Percentiles rank a stretch among this genome's conserved stretches.
phyloP scores from a whole-genome alignment of 257 asterid genomes.

The Asclepias syriaca region DNA sequence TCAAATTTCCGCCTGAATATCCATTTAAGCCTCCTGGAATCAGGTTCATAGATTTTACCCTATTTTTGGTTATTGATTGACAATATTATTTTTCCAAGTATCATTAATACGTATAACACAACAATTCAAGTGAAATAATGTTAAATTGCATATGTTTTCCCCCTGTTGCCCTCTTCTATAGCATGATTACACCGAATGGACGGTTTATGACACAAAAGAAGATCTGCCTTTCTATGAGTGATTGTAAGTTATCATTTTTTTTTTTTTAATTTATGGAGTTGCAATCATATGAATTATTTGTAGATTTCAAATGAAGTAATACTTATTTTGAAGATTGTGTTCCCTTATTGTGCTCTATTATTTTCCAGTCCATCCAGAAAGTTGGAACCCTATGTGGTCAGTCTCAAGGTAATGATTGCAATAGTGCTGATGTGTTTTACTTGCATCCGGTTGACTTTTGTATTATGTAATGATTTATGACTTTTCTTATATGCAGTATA shows the following conservation, averaged over 20 bases:
- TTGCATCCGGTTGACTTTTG: constrained; percentile 5
- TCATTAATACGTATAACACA: constrained; percentile 12
- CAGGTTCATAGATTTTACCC: constrained; percentile 41
- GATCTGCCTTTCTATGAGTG: constrained; percentile 93
- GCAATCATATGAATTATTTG: not conserved
- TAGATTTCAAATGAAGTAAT: not conserved
- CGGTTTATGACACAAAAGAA: constrained; percentile 90
- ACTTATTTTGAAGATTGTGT: not conserved
- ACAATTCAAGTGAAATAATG: constrained; percentile 11
- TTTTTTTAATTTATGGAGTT: not conserved
- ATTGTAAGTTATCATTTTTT: constrained; percentile 26
- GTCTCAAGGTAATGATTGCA: constrained; percentile 34
- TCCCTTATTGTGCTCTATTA: not conserved
- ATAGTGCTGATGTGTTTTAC: not conserved
- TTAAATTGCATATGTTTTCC: not conserved
- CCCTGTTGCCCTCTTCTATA: constrained; percentile 28
- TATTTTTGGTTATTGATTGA: not conserved
- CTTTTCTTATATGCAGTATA: constrained; percentile 60
- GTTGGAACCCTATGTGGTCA: constrained; percentile 60
- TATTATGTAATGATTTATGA: constrained; percentile 28
- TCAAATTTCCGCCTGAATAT: constrained; percentile 95
- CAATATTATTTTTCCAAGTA: constrained; percentile 5
- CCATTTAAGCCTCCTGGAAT: constrained; percentile 79
- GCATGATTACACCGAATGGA: constrained; percentile 80
- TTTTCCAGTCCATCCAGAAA: constrained; percentile 47